phyloP scores from a whole-genome alignment of 2,329 filamentous ascomycete genomes.

The Epichloe scottii region DNA sequence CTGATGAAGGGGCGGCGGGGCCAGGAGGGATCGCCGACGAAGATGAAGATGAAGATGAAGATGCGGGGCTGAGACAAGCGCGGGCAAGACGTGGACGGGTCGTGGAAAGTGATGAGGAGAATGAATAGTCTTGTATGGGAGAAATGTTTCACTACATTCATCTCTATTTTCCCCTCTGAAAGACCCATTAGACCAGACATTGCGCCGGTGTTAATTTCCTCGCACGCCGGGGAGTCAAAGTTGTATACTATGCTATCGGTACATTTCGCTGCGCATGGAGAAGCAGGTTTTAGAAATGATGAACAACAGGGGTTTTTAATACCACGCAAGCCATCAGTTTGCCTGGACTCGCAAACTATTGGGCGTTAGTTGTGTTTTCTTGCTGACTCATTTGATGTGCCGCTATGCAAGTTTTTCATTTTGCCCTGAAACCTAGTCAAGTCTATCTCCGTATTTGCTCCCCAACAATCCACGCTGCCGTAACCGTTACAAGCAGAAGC shows the following conservation, averaged over 20 bases:
- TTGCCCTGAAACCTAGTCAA: not conserved
- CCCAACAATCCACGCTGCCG: not conserved
- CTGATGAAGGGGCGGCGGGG: not conserved
- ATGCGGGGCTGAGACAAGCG: constrained; percentile 26
- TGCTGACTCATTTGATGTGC: not conserved
- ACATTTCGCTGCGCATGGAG: too few relatives aligned
- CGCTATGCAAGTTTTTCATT: not conserved
- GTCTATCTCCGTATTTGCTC: not conserved
- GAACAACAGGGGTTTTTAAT: too few relatives aligned
- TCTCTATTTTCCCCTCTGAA: too few relatives aligned
- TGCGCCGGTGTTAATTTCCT: too few relatives aligned
- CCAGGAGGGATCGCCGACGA: constrained; percentile 15
- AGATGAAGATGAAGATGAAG: constrained; percentile 35
- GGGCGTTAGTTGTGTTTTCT: not conserved
- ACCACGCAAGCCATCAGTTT: too few relatives aligned
- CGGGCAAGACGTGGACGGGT: constrained; percentile 38
- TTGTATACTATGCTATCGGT: too few relatives aligned
- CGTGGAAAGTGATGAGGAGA: constrained; percentile 22
- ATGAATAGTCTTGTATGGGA: not conserved
- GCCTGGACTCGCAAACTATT: too few relatives aligned
- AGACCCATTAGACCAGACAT: too few relatives aligned
- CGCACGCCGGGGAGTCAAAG: too few relatives aligned
- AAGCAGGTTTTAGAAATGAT: too few relatives aligned
- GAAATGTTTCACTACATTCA: not conserved
- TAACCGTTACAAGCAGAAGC: not conserved